Evolutionary conservation across 1,139 yeast genomes (phyloP), one percentile per base, ranked within the genome.

Genomic region (Geotrichum klebahnii): DNA sequence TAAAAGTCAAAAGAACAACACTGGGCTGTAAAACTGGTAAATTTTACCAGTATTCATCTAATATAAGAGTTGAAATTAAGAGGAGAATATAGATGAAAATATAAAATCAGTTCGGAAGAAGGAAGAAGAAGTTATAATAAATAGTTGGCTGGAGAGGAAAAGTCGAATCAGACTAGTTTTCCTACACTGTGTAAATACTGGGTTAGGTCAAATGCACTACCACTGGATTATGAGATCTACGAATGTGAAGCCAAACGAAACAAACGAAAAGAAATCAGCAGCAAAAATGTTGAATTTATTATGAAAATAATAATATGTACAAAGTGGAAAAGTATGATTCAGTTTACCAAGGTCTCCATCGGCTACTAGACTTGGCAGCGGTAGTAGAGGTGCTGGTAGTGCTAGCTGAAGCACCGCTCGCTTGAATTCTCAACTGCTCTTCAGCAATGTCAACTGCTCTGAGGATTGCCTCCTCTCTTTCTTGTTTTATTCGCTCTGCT

Each of bases 401-500:
- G 8, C 19, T 22, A 2, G 41, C 5, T 16, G 31, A 14, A 10
- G 31, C 28, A 5, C 41, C 6, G 12, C 17, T 16, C 10, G 16
- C 24, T 20, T 41, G 36, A 3, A 14, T 31, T 24, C 24, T 37
- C 17, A 51, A 39, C 28, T 51, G 48, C 14, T 46, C 53, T 24
- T 76, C 74, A 1, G 71, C 72, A 48, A 71, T 61, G 53, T 75
- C 80, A 53, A 76, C 70, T n/a, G 81, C 86, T 52, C 78, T 69
- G 59, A 85, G 70, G 63, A 78, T 66, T 31, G 74, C 74, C 61
- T 84, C 94, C 61, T 86, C 95, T 48, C 79, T 75, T 52, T 80
- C 79, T 64, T 85, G 94, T 54, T 77, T 72, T 29, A 81, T 73
- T 55, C 86, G 72, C 64, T 84, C 85, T 0, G 94, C 95, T 63